A percentile compares a stretch with the other conserved stretches of the same genome.
Evolutionary conservation across 2,329 filamentous ascomycete species (phyloP).

Genomic region (Westerdykella aurantiaca): DNA sequence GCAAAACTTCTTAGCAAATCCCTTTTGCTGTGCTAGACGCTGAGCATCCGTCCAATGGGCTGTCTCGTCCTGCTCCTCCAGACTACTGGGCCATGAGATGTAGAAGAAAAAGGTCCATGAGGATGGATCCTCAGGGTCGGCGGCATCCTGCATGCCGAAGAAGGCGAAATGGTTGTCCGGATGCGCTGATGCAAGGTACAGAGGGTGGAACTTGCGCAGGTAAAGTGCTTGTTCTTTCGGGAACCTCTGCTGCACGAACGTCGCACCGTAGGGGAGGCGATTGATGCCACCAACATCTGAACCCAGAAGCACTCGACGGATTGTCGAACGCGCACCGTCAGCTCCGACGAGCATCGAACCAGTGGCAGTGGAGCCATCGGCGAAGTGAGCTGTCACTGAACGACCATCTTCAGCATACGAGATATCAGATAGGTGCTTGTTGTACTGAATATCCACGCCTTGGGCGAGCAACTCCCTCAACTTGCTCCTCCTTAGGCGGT

Average conservation of each 20-base stretch:
- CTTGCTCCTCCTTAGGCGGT: conserved; percentile 33
- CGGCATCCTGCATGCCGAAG: conserved; percentile 43
- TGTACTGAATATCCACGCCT: conserved; percentile 30
- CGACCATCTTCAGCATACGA: conserved; percentile 26
- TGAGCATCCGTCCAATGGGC: conserved; percentile 31
- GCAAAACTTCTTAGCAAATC: conserved; percentile 35
- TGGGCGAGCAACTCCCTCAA: conserved; percentile 27
- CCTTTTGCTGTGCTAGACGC: conserved; percentile 38
- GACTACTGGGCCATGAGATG: conserved; percentile 40
- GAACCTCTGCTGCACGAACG: conserved; percentile 42
- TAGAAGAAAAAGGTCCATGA: conserved; percentile 46
- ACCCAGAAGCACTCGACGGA: conserved; percentile 25
- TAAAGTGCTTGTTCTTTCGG: conserved; percentile 40
- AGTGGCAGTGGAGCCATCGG: conserved; percentile 25
- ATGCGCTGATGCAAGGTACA: conserved; percentile 41
- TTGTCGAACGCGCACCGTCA: conserved; percentile 32
- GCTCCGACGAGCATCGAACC: conserved; percentile 35
- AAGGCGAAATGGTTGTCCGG: conserved; percentile 43
- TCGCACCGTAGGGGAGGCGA: conserved; percentile 41
- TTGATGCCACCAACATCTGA: conserved; percentile 26
- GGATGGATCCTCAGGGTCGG: conserved; percentile 35
- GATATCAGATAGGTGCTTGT: conserved; percentile 36
- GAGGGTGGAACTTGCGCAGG: conserved; percentile 42
- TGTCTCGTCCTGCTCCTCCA: conserved; percentile 40
- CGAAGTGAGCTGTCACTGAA: conserved; percentile 33